phyloP scores from a whole-genome alignment of 768 basidiomycete genomes.

The Lactifluus subvellereus region DNA sequence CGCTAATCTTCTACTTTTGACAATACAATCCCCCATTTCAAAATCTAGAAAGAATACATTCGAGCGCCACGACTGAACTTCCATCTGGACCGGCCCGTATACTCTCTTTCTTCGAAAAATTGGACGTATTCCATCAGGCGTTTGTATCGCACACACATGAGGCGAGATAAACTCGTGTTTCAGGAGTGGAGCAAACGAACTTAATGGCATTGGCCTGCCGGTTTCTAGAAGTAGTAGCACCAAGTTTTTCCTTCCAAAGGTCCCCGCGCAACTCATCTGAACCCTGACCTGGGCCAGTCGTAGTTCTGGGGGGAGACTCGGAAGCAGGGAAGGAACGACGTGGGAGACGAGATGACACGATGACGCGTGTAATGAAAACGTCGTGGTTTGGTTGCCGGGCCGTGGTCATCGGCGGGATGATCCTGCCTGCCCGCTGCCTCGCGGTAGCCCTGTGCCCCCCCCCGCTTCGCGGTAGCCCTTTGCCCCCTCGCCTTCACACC shows the following conservation, averaged over 20 bases:
- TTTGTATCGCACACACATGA: not conserved
- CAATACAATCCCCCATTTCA: not conserved
- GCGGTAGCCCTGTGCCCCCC: not conserved
- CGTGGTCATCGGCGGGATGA: not conserved
- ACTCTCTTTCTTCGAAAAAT: not conserved
- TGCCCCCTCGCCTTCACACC: not conserved
- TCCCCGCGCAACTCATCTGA: not conserved
- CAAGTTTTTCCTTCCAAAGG: not conserved
- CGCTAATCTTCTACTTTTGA: not conserved
- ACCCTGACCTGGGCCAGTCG: not conserved
- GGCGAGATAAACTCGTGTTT: not conserved
- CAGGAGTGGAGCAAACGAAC: not conserved
- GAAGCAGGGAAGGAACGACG: not conserved
- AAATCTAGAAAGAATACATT: not conserved
- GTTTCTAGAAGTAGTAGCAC: not conserved
- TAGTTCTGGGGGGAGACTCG: not conserved
- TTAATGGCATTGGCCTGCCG: not conserved
- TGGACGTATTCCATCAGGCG: not conserved
- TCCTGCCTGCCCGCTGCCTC: slow-evolving; percentile 12
- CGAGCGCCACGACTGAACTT: not conserved
- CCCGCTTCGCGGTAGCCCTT: slow-evolving; percentile 11
- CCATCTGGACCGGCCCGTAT: not conserved
- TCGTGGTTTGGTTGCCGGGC: slow-evolving; percentile 3
- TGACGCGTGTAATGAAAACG: not conserved
- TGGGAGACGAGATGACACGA: not conserved